phyloP scores from a whole-genome alignment of 257 asterid genomes.

The Solanum infundibuliforme region DNA sequence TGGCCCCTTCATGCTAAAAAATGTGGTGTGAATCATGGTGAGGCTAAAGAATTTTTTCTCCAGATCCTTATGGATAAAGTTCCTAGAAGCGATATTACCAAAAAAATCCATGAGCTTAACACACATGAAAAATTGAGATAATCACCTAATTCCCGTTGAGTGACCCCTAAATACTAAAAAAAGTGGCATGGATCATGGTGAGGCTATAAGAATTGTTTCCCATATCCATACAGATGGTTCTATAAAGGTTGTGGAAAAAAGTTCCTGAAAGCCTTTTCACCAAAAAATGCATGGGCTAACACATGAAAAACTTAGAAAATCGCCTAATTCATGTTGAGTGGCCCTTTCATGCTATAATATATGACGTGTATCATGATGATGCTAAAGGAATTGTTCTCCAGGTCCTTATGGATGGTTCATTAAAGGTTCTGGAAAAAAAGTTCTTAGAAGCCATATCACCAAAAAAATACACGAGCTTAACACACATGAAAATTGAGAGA shows the following conservation, averaged over 20 bases:
- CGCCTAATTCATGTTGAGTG: not conserved
- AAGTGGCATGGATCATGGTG: not conserved
- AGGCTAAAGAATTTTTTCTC: no score
- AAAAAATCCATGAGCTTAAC: no score
- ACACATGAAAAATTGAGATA: not conserved
- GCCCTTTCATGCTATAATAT: not conserved
- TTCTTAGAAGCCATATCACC: not conserved
- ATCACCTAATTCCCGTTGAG: not conserved
- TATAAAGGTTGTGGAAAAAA: no score
- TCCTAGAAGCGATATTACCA: no score
- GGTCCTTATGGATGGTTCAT: not conserved
- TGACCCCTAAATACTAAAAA: not conserved
- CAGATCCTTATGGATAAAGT: no score
- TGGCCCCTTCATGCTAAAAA: no score
- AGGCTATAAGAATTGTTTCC: not conserved
- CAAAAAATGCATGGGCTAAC: not conserved
- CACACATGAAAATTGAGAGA: not conserved
- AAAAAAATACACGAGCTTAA: not conserved
- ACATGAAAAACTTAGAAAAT: not conserved
- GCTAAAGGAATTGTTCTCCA: not conserved
- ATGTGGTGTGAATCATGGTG: no score
- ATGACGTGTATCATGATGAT: not conserved
- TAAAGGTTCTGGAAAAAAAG: not conserved
- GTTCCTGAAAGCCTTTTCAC: not conserved
- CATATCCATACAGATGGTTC: not conserved